Evolutionary conservation across 768 basidiomycete genomes (phyloP), one percentile per base, ranked within the genome.

Genomic region (Cystobasidium ongulense): DNA sequence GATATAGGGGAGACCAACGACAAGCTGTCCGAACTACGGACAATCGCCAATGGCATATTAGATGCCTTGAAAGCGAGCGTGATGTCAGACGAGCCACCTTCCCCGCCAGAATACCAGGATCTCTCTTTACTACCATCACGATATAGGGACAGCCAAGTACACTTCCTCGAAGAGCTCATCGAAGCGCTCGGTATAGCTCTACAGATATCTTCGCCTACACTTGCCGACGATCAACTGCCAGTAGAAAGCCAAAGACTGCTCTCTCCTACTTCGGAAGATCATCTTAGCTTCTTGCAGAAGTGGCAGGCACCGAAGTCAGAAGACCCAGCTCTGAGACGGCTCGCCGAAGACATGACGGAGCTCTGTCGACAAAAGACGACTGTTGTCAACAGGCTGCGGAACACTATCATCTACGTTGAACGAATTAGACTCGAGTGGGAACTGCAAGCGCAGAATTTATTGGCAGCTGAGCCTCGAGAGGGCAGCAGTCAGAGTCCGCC

Each of bases 371-470:
- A 91, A 82, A 99, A 99, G 84, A 86, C 93, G 76, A 93, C 94
- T 81, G 92, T 89, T 76, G 91, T 97, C 62, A 90, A 92, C 75
- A 88, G 96, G 43, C 88, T 99, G 88, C 91, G 95, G 82, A 96
- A 95, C 79, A 97, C 93, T 23, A 93, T 99, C 77, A 85, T 91
- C 67, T 98, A 98, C 81, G 88, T 92, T 46, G 96, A 98, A 84
- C 95, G 94, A 83, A 90, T 96, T 35, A 88, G 95, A 83, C 89
- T 89, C 78, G 96, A 98, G 82, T 98, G 95, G 94, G 90, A 97
- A 81, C 89, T 90, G 78, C 88, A 87, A 77, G 89, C 96, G 17
- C 89, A 87, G 74, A 85, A 84, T 50, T 81, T 94, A 38, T 85
- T 76, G 27, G 73, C 71, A 1, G 33, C 66, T 7, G 27, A 64